Evolutionary conservation across 2,329 filamentous ascomycete species (phyloP).

Genomic region (Colletotrichum coccodes): DNA sequence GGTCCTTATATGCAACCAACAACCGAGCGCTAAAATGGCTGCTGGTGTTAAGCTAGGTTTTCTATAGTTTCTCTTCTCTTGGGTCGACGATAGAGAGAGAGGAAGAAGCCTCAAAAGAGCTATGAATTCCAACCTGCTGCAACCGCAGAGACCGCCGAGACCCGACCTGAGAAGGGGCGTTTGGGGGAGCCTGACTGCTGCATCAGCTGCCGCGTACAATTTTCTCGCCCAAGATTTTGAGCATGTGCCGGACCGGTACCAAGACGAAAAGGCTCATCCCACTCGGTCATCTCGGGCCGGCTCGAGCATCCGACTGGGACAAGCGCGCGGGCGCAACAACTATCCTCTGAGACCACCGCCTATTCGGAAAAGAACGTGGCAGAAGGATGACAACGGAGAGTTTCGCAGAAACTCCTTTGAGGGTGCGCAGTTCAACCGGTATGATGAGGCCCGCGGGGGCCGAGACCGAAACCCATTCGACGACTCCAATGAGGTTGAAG

Average conservation of each 20-base stretch:
- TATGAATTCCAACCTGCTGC: slow-evolving; percentile 17
- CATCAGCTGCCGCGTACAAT: slow-evolving; percentile 19
- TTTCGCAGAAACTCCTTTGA: slow-evolving; percentile 5
- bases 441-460: slow-evolving; percentile 9
- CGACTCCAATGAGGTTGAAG: neutral
- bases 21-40: neutral
- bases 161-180: slow-evolving; percentile 9
- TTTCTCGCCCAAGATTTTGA: slow-evolving; percentile 29
- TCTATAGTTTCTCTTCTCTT: neutral
- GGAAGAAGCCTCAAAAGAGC: neutral
- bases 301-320: slow-evolving; percentile 19
- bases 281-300: slow-evolving; percentile 26
- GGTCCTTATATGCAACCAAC: slow-evolving; percentile 20
- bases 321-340: slow-evolving; percentile 17
- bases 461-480: slow-evolving; percentile 17
- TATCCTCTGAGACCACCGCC: slow-evolving; percentile 16
- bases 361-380: slow-evolving; percentile 25
- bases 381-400: neutral
- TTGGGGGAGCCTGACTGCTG: slow-evolving; percentile 10
- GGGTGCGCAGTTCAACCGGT: slow-evolving; percentile 1
- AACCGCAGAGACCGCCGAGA: slow-evolving; percentile 9
- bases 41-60: neutral
- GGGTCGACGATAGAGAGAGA: neutral
- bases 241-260: slow-evolving; percentile 21
- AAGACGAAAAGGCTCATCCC: slow-evolving; percentile 17